Evolutionary conservation across 2,329 filamentous ascomycete species (phyloP).

Genomic region (Cladophialophora chaetospira): DNA sequence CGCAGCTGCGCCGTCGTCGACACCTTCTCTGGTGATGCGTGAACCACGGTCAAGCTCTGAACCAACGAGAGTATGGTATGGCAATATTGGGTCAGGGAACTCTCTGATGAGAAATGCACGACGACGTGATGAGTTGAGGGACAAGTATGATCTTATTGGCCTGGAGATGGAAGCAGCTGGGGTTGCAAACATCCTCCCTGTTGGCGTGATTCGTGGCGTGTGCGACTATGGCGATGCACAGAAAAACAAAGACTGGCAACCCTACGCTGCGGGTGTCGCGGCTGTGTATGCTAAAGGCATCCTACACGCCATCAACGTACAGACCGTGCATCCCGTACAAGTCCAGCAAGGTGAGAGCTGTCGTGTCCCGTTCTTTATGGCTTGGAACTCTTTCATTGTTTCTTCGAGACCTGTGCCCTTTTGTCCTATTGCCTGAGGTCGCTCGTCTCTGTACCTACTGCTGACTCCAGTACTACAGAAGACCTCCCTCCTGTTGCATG

Average conservation of each 20-base stretch:
- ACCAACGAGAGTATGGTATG: slow-evolving; percentile 23
- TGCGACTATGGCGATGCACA: not conserved
- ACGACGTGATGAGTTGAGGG: slow-evolving; percentile 25
- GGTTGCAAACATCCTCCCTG: not conserved
- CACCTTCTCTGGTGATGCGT: no score
- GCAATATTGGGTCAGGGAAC: slow-evolving; percentile 36
- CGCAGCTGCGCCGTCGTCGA: slow-evolving; percentile 2
- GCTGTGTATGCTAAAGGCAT: slow-evolving; percentile 35
- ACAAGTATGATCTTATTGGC: slow-evolving; percentile 28
- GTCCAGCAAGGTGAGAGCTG: no score
- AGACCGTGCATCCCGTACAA: no score
- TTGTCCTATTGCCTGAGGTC: no score
- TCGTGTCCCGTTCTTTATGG: no score
- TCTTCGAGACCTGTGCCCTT: no score
- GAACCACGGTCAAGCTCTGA: not conserved
- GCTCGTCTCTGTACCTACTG: no score
- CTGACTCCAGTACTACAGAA: no score
- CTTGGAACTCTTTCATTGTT: no score
- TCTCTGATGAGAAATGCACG: slow-evolving; percentile 32
- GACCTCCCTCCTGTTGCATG: no score
- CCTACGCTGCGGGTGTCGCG: slow-evolving; percentile 33
- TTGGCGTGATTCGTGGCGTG: not conserved
- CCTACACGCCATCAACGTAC: not conserved
- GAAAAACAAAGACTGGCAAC: slow-evolving; percentile 32
- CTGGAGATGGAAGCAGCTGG: slow-evolving; percentile 32